Base-by-base conservation (phyloP, 495 filamentous ascomycete species). In the Bryoglossum gracile region DNA sequence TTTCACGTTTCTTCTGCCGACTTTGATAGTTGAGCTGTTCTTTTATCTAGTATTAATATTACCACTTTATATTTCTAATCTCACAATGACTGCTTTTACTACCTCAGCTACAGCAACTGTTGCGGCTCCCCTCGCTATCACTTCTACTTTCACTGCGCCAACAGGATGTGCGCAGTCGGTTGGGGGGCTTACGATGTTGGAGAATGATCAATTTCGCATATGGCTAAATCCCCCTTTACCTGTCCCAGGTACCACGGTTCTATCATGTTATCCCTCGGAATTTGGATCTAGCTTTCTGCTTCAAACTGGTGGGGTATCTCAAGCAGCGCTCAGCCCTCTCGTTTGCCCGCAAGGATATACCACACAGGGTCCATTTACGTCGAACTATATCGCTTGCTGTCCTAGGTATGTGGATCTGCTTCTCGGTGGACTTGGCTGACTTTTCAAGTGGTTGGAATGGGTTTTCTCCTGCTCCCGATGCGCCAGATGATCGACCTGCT, bases 151-250 rank as follows among this genome's bases (percentile, higher is more conserved):
- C 18, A 53, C 50, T 8, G 50, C 58, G 5, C 58, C 58, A 0
- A 50, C 49, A 2, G 43, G 48, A 44, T 61, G 58, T 39, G 56
- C 50, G 10, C 37, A 50, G 41, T 22, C 46, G 1, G 22, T 34
- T 8, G 55, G 28, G n/a, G 55, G 56, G 0, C 48, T 58, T 11
- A 58, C 58, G 4, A 58, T 55, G 51, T 34, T 58, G 37, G 40
- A 53, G 1, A 32, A 48, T 10, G 49, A 46, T 2, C 43, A n/a
- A 3, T 55, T 56, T 28, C 42, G 37, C 23, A 43, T 58, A 1
- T 58, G 55, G 55, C 41, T 58, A 9, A 51, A 58, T 36, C 50
- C 52, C 18, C 52, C 46, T n/a, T 25, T 58, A 21, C 55, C 55
- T 2, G 55, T 58, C 21, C 51, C 55, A 4, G 55, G 51, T 19